phyloP scores from a whole-genome alignment of 495 filamentous ascomycete genomes.

The Neurospora sp. region DNA sequence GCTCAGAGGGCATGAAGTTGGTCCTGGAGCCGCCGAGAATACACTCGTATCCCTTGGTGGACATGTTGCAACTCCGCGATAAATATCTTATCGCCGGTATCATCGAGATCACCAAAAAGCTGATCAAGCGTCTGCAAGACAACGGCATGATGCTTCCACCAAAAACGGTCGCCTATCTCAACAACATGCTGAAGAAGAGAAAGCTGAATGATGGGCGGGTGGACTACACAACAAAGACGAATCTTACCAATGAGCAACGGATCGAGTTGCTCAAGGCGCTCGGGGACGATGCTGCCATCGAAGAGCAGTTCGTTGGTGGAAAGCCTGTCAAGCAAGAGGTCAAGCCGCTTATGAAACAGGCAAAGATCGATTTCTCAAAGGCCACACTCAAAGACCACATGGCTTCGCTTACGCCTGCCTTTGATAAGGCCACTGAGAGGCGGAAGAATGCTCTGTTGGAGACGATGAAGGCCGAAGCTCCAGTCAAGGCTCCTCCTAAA shows the following conservation, averaged over 20 bases:
- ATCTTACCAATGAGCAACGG: conserved; percentile 64
- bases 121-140: conserved; percentile 62
- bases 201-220: conserved; percentile 16
- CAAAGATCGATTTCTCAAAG: conserved; percentile 50
- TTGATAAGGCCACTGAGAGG: conserved; percentile 30
- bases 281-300: conserved; percentile 56
- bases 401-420: conserved; percentile 23
- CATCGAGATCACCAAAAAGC: conserved; percentile 52
- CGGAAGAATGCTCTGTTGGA: conserved; percentile 20
- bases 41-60: conserved; percentile 58
- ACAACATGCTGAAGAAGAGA: conserved; percentile 35
- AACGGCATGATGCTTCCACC: conserved; percentile 56
- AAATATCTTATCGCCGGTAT: conserved; percentile 67
- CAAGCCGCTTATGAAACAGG: conserved; percentile 45
- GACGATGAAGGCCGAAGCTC: conserved; percentile 1
- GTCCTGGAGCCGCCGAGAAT: conserved; percentile 52
- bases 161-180: conserved; percentile 51
- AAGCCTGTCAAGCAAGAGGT: conserved; percentile 44
- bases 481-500: conserved; percentile 11
- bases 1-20: conserved; percentile 36
- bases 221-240: conserved; percentile 53
- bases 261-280: conserved; percentile 72
- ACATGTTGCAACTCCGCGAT: conserved; percentile 78
- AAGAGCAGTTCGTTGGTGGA: conserved; percentile 31
- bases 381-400: conserved; percentile 32